Evolutionary conservation across 768 basidiomycete genomes (phyloP), one percentile per base, ranked within the genome.

Genomic region (Termitomyces titanicus): DNA sequence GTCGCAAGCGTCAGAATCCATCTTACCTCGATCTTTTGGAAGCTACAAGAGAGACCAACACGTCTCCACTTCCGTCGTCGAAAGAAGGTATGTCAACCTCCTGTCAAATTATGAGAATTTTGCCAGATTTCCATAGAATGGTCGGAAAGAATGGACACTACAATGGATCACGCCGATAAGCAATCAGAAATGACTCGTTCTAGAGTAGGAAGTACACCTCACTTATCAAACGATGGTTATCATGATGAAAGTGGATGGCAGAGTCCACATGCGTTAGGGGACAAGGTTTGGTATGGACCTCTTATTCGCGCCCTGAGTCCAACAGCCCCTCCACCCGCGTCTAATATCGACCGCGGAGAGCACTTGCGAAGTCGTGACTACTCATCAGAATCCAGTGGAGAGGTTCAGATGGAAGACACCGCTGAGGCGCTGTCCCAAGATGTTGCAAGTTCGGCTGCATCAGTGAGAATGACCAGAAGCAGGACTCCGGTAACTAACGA

Each of bases 151-250:
- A 47, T 47, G 12, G 33, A 34, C 8, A 37, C 47, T 20, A 45
- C 57, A 3, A 55, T 58, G 53, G 18, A 38, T 3, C 49, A 58
- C 22, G 57, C 57, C 10, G 53, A 44, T 25, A 51, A 24, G n/a
- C 31, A 58, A 29, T 47, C 57, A 17, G 39, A 54, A 37, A n/a
- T 24, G 27, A 49, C 49, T 38, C 53, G 49, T 7, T 54, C 38
- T 27, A 45, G 53, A 27, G 17, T 49, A 29, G 45, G 25, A 17
- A 58, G 47, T 20, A 22, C 15, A 24, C n/a, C 27, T 44, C 51
- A 22, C 2, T 12, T 3, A 29, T 34, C 43, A 17, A 31, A 39
- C 6, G 17, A 15, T 33, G 39, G 40, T 17, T n/a, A 37, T 24
- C 35, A 35, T 22, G 8, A 18, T 39, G 12, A 18, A 24, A 42